A percentile compares a stretch with the other conserved stretches of the same genome.
These are phyloP conservation scores for Xylariales sp. DNA, from an alignment of 2,329 filamentous ascomycete species.

Conservation along the genomic window DNA sequence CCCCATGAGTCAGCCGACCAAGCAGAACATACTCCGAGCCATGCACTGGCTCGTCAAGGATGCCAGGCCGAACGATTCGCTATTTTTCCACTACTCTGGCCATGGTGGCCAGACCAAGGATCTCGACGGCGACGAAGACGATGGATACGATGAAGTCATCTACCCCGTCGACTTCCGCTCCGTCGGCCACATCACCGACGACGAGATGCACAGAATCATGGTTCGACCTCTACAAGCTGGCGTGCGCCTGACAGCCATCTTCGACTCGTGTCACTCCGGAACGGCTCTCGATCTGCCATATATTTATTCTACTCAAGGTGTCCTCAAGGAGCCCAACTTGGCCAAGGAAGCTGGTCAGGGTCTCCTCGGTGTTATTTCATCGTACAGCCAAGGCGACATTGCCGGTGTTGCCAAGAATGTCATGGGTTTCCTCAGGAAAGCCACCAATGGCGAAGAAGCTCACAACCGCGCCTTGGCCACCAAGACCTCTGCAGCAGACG, in stretches of 20 bases:
- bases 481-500: slow-evolving; percentile 90
- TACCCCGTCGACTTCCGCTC: slow-evolving; percentile 70
- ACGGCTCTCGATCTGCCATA: slow-evolving; percentile 75
- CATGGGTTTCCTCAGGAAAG: slow-evolving; percentile 85
- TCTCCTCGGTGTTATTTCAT: slow-evolving; percentile 66
- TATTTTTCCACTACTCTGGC: slow-evolving; percentile 96
- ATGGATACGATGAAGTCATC: slow-evolving; percentile 74
- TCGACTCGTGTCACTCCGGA: slow-evolving; percentile 77
- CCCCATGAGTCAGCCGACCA: slow-evolving; percentile 94
- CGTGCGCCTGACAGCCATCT: slow-evolving; percentile 79
- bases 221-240: slow-evolving; percentile 75
- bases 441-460: slow-evolving; percentile 68
- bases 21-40: slow-evolving; percentile 88
- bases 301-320: slow-evolving; percentile 74
- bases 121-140: slow-evolving; percentile 70
- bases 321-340: slow-evolving; percentile 77
- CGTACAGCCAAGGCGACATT: slow-evolving; percentile 81
- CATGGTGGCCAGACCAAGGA: slow-evolving; percentile 75
- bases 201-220: slow-evolving; percentile 73
- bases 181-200: slow-evolving; percentile 71
- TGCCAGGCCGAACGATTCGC: slow-evolving; percentile 83
- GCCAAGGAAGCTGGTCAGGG: slow-evolving; percentile 75
- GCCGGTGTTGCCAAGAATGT: slow-evolving; percentile 74
- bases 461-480: slow-evolving; percentile 79
- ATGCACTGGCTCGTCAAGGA: slow-evolving; percentile 99